Conservation (phyloP, 768 basidiomycete genomes). For the Mycena kentingensis region DNA sequence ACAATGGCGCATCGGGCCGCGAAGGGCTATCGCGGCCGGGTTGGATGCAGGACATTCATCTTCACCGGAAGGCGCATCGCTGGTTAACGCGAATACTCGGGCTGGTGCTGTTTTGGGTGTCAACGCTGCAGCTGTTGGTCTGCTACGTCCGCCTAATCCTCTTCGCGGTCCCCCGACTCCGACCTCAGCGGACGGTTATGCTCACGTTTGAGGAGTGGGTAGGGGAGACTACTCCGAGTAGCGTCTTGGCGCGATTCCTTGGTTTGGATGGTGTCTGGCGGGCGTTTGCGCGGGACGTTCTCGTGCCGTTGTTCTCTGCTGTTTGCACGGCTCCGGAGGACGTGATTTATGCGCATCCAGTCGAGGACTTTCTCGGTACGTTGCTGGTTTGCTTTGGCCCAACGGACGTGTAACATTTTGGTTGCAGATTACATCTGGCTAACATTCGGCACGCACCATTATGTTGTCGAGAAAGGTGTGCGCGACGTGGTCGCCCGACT, state of each 20-base stretch:
- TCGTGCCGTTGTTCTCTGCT: constrained; percentile 70
- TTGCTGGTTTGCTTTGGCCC: neutral
- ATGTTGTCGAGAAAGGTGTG: constrained; percentile 61
- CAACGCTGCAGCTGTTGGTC: constrained; percentile 44
- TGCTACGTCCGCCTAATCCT: constrained; percentile 39
- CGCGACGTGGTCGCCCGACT: constrained; percentile 59
- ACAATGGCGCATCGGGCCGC: constrained; percentile 63
- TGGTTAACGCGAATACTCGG: constrained; percentile 30
- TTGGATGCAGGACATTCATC: constrained; percentile 29
- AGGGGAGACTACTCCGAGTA: constrained; percentile 41
- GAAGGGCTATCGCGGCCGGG: constrained; percentile 56
- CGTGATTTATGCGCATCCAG: constrained; percentile 58
- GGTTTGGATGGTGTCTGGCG: constrained; percentile 55
- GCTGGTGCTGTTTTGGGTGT: constrained; percentile 42
- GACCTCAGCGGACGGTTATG: constrained; percentile 21
- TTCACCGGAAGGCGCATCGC: constrained; percentile 23
- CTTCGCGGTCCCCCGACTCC: constrained; percentile 33
- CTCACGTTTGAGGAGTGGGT: constrained; percentile 57
- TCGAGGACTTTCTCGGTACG: constrained; percentile 66
- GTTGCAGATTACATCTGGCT: constrained; percentile 67
- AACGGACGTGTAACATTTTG: neutral
- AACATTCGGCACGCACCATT: constrained; percentile 69
- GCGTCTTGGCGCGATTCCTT: constrained; percentile 39
- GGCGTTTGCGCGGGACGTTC: constrained; percentile 52
- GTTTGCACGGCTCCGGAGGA: constrained; percentile 66